These are phyloP conservation scores for Rostrohypoxylon terebratum DNA, from an alignment of 495 filamentous ascomycete species.

Conservation along the genomic window DNA sequence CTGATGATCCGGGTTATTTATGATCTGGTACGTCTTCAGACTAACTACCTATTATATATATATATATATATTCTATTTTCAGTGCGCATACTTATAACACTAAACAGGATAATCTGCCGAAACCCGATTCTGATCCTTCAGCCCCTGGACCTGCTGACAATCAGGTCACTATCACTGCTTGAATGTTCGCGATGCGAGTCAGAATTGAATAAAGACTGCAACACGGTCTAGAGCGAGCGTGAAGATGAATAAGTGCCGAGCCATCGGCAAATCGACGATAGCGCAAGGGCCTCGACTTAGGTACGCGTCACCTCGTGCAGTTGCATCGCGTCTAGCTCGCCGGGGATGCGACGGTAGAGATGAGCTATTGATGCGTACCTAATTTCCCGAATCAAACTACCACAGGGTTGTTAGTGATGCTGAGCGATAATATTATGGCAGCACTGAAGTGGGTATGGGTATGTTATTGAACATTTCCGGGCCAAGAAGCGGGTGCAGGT, in stretches of 20 bases:
- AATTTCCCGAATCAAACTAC: conserved; percentile 3
- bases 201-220: neutral
- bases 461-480: neutral
- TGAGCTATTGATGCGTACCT: neutral
- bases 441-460: neutral
- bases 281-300: neutral
- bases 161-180: conserved; percentile 48
- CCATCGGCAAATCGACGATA: conserved; percentile 1
- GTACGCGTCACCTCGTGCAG: conserved; percentile 7
- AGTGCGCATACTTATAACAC: conserved; percentile 13
- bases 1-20: conserved; percentile 96
- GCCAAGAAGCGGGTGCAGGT: neutral
- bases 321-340: conserved; percentile 7
- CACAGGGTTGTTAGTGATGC: neutral
- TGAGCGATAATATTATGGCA: neutral
- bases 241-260: conserved; percentile 23
- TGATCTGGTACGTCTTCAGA: conserved; percentile 71
- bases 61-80: neutral
- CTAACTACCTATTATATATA: too few relatives aligned
- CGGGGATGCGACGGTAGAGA: conserved; percentile 6
- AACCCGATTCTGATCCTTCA: conserved; percentile 46
- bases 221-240: neutral
- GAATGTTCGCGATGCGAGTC: conserved; percentile 9
- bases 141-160: conserved; percentile 34
- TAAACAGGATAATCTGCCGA: conserved; percentile 53